Percentiles rank a stretch among this genome's conserved stretches.
Evolutionary conservation across 768 basidiomycete species (phyloP).

Genomic region (Rhodotorula taiwanensis): DNA sequence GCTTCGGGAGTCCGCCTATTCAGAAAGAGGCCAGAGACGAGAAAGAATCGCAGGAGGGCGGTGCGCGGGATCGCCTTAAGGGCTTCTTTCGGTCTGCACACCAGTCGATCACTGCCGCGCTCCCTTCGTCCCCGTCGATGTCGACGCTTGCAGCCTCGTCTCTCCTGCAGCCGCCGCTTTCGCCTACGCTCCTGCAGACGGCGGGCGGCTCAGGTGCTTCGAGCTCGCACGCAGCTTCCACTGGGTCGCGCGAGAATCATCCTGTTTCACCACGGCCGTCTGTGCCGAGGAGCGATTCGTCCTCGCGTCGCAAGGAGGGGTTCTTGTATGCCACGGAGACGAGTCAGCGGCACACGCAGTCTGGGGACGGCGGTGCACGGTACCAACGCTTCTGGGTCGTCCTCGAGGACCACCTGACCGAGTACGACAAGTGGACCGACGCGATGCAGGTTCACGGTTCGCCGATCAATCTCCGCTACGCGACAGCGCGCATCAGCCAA

Average conservation of each 20-base stretch:
- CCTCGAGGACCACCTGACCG: slow-evolving; percentile 35
- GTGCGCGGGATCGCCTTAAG: slow-evolving; percentile 25
- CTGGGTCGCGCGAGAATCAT: neutral
- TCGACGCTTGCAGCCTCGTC: neutral
- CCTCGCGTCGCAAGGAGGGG: slow-evolving; percentile 34
- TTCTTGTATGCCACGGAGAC: slow-evolving; percentile 31
- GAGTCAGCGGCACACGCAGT: slow-evolving; percentile 24
- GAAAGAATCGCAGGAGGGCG: neutral
- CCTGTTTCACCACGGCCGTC: too few relatives aligned
- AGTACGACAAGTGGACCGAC: slow-evolving; percentile 32
- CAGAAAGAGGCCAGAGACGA: neutral
- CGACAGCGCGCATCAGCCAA: slow-evolving; percentile 29
- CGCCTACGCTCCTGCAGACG: neutral
- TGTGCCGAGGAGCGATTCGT: too few relatives aligned
- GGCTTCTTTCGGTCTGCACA: slow-evolving; percentile 18
- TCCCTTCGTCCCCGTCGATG: slow-evolving; percentile 14
- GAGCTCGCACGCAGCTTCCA: neutral
- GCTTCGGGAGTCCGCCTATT: too few relatives aligned
- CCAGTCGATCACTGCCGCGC: slow-evolving; percentile 11
- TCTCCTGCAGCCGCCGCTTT: neutral
- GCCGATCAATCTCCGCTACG: slow-evolving; percentile 36
- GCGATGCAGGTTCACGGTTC: slow-evolving; percentile 24
- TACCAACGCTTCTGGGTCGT: slow-evolving; percentile 34
- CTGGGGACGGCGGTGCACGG: slow-evolving; percentile 25
- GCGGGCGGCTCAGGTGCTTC: too few relatives aligned